Evolutionary conservation across 164 flowering plant genomes (phyloP).

Genomic region (Platanus orientalis): DNA sequence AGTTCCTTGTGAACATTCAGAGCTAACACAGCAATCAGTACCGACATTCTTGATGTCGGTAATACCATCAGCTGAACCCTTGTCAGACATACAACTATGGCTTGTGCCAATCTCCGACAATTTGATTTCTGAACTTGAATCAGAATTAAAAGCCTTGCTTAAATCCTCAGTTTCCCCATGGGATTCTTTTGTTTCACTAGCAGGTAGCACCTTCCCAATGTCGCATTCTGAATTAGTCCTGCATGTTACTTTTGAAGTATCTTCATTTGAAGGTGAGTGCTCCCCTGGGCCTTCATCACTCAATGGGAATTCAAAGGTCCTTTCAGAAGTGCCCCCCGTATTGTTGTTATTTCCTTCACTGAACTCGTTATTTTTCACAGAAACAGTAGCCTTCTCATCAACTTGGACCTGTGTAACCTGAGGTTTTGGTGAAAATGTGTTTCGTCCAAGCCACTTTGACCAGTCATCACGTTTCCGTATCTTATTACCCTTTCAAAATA

Average conservation of each 20-base stretch:
- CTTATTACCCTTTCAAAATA: constrained; percentile 54
- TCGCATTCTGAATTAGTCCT: constrained; percentile 7
- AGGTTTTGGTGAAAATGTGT: constrained; percentile 17
- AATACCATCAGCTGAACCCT: constrained; percentile 3
- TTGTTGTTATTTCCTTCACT: constrained; percentile 7
- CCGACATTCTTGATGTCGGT: constrained; percentile 7
- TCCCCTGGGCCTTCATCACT: constrained; percentile 10
- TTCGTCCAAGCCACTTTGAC: constrained; percentile 56
- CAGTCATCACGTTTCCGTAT: constrained; percentile 69
- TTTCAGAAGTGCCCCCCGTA: constrained; percentile 3
- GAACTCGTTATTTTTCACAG: constrained; percentile 9
- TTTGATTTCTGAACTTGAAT: constrained; percentile 8
- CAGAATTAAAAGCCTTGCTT: constrained; percentile 10
- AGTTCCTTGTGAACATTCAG: constrained; percentile 17
- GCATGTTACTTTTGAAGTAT: constrained; percentile 9
- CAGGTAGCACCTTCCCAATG: constrained; percentile 15
- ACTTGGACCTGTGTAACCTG: no score
- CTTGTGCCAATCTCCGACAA: constrained; percentile 7
- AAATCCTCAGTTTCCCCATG: constrained; percentile 13
- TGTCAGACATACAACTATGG: background rate
- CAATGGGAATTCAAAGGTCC: constrained; percentile 10
- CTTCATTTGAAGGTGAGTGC: constrained; percentile 9
- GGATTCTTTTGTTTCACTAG: constrained; percentile 12
- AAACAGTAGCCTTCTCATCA: constrained; percentile 12
- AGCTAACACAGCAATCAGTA: background rate